Base-by-base conservation (phyloP, 805 yeast species). In the Candida taoyuanica region DNA sequence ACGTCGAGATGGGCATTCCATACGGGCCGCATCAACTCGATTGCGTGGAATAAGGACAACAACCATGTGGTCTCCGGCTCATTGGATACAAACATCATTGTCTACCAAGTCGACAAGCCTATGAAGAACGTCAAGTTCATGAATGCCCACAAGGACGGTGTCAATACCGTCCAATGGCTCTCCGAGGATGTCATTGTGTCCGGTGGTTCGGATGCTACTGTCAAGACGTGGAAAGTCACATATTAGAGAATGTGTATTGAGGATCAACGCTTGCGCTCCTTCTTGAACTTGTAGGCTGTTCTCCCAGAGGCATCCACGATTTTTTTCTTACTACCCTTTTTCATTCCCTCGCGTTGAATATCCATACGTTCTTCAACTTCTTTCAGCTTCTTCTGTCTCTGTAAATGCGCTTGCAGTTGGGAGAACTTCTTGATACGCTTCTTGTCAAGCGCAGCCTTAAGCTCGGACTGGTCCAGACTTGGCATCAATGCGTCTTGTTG, bases 1-100 rank as follows among this genome's bases (percentile, higher is more conserved):
- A 87, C 98, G 3, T 77, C 94, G 0, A 76, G 97, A 57, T 93
- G 99, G 99, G 81, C 95, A 0, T 91, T 86, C 78, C 97, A 93
- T 59, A 85, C 89, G 2, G 81, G 95, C 40, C 78, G 74, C 39
- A 82, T 93, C 46, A 78, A 76, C 42, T 73, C 80, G 21, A 84
- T 93, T 33, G 61, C 77, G 17, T 93, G 98, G 98, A 74, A 80
- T 31, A 65, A 65, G 8, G 88, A 83, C 49, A 81, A 85, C 40
- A 77, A 81, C 49, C 78, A 73, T 49, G 71, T 85, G 31, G 85
- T 80, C 16, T 78, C 91, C 42, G 93, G 83, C 1, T 85, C 96
- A 0, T 65, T 87, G 40, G 99, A 93, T 58, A 81, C 95, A 6
- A 80, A 81, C 44, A 65, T 93, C 32, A 79, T 78, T 47, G 67